Base-by-base conservation (phyloP, 192 early-diverging fungal species). In the Mycoemilia scoparia region DNA sequence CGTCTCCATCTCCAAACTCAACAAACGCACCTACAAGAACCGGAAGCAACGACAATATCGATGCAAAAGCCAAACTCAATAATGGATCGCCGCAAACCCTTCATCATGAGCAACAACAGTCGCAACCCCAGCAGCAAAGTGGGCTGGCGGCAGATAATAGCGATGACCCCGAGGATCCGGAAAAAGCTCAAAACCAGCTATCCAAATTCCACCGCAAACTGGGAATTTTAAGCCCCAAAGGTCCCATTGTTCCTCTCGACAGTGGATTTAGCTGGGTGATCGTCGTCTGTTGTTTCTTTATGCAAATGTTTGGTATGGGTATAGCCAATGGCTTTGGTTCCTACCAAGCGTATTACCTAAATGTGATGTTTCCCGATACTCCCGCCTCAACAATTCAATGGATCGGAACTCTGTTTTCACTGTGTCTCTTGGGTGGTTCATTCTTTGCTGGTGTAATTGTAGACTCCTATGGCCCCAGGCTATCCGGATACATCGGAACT, bases 301-400 rank as follows among this genome's bases (percentile, higher is more conserved):
- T 48, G 16, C 25, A 43, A 30, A 51, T 52, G 39, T 59, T 48
- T 26, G 52, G 49, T 4, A 48, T 56, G 18, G 59, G 59, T 4
- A 42, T 45, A 0, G 31, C 41, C 29, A 62, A 57, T 24, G 43
- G 48, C 4, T 62, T 49, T 24, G 59, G 59, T 25, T 52, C 56
- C 9, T 62, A 56, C 39, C 49, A 44, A 1, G 52, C 53, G 0
- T 62, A 62, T 37, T 62, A 62, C 27, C 38, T 62, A 10, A 62
- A 56, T 22, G 36, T 29, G 7, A 45, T 36, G 18, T 62, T 50
- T 23, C 21, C 24, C 1, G 38, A 38, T 19, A 57, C 53, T 0
- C 31, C 59, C 0, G 54, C 53, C 6, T 39, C 59, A 2, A 56
- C 48, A 0, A 16, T 62, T 0, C 26, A 52, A 0, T 62, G 53